A percentile compares a stretch with the other conserved stretches of the same genome.
phyloP scores from a whole-genome alignment of 306 rosid genomes.

The Clitoria ternatea region DNA sequence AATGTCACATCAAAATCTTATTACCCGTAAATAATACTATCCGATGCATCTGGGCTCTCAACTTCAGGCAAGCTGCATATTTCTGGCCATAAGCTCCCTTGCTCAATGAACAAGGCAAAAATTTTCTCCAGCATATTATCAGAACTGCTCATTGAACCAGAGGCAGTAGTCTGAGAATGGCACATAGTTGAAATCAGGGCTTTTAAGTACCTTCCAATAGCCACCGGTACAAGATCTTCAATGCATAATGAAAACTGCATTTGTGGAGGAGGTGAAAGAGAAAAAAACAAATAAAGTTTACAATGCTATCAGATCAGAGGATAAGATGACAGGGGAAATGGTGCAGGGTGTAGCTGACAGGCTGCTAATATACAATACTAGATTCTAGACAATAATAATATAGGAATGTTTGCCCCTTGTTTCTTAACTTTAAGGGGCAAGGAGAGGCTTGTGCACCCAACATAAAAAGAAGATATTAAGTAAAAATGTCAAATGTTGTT shows the following conservation, averaged over 20 bases:
- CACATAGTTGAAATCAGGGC: conserved; percentile 59
- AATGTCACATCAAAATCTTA: conserved; percentile 7
- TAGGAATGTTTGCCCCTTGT: background rate
- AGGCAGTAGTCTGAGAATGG: conserved; percentile 47
- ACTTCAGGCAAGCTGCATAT: conserved; percentile 83
- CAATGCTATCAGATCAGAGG: background rate
- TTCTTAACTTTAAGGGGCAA: background rate
- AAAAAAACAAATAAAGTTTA: conserved; percentile 13
- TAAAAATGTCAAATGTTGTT: conserved; percentile 4
- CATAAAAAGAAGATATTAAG: background rate
- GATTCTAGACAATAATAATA: background rate
- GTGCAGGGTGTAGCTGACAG: background rate
- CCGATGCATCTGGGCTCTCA: conserved; percentile 62
- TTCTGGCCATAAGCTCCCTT: conserved; percentile 94
- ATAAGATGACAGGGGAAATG: conserved; percentile 3
- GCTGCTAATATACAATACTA: background rate
- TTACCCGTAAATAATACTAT: conserved; percentile 73
- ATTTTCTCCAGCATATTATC: conserved; percentile 77
- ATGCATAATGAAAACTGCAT: conserved; percentile 88
- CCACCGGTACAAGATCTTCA: conserved; percentile 96
- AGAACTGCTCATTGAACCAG: conserved; percentile 41
- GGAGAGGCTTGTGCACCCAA: background rate
- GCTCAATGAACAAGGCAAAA: conserved; percentile 89
- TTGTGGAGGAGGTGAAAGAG: conserved; percentile 29
- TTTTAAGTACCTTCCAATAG: conserved; percentile 77